Conservation (phyloP, 495 filamentous ascomycete genomes). For the Peziza echinospora region DNA sequence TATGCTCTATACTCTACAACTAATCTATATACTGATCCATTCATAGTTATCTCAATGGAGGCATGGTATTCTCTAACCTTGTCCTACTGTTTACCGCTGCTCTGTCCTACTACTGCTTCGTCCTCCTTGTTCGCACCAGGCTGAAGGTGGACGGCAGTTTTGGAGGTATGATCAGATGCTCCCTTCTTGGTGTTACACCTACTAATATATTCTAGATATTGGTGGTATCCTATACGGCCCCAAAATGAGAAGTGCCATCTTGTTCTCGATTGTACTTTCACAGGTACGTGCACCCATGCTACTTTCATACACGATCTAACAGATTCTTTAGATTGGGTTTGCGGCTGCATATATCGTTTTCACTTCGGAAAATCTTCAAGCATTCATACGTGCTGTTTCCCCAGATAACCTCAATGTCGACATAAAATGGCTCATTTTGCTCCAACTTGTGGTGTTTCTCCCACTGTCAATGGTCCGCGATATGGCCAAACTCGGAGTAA, state of each 20-base stretch:
- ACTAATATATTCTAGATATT: slow-evolving; percentile 37
- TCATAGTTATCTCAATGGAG: slow-evolving; percentile 88
- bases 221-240: slow-evolving; percentile 79
- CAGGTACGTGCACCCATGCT: too few species aligned
- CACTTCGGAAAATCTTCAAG: slow-evolving; percentile 83
- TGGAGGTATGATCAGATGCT: slow-evolving; percentile 31
- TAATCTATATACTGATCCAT: slow-evolving; percentile 4
- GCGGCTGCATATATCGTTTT: slow-evolving; percentile 97
- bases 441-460: slow-evolving; percentile 84
- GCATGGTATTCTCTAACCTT: slow-evolving; percentile 88
- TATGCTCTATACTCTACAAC: slow-evolving; percentile 14
- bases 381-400: slow-evolving; percentile 46
- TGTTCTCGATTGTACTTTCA: slow-evolving; percentile 74
- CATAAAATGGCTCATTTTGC: slow-evolving; percentile 70
- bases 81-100: slow-evolving; percentile 65
- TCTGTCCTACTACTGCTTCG: slow-evolving; percentile 89
- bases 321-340: slow-evolving; percentile 90
- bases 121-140: slow-evolving; percentile 70
- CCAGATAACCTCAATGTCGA: slow-evolving; percentile 32
- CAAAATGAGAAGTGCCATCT: slow-evolving; percentile 69
- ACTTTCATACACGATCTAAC: too few species aligned
- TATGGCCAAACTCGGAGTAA: slow-evolving; percentile 82
- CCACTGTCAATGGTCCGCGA: slow-evolving; percentile 84
- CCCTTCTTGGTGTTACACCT: neutral
- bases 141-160: slow-evolving; percentile 71